Base-by-base conservation (phyloP, 208 protist species). In the Trypanosoma melophagium region DNA sequence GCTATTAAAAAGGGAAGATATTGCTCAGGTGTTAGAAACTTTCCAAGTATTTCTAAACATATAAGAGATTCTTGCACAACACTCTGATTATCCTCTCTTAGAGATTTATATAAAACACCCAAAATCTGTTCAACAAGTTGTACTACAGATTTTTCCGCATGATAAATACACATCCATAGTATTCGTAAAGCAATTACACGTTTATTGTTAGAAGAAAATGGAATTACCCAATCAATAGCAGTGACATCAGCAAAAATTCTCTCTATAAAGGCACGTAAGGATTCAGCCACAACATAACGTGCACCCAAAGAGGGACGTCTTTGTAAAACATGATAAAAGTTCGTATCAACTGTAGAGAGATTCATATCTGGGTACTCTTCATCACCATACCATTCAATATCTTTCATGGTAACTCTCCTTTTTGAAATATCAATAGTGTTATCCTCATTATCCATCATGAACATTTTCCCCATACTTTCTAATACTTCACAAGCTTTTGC, bases 371-470 rank as follows among this genome's bases (percentile, higher is more conserved):
- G 86, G 65, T 96, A 94, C 47, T 92, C 87, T 52, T 95, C 92
- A 68, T 96, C 92, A 17, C 75, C 92, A 76, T 96, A 96, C 92
- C 92, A 96, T 45, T 93, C 86, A 76, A 96, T 93, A 71, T 96
- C 92, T 59, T 95, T 96, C 80, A 95, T 86, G 16, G 89, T 91
- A 12, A 96, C 65, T 17, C 85, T 86, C 55, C 92, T 78, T 17
- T 78, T 88, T 17, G 77, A 74, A 59, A 96, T 61, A 68, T 96
- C 84, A 41, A 93, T 91, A 0, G 84, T 76, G 55, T 96, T 95
- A 60, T 96, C 92, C 63, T 94, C 89, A 68, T 96, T 94, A 68
- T 96, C 92, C 24, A 95, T 49, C 60, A 92, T 25, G 71, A 89
- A 95, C 12, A 93, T 71, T 63, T 86, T 89, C 0, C 88, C 89